Conservation (phyloP, 2,329 filamentous ascomycete genomes). For the Penicillium concentricum region DNA sequence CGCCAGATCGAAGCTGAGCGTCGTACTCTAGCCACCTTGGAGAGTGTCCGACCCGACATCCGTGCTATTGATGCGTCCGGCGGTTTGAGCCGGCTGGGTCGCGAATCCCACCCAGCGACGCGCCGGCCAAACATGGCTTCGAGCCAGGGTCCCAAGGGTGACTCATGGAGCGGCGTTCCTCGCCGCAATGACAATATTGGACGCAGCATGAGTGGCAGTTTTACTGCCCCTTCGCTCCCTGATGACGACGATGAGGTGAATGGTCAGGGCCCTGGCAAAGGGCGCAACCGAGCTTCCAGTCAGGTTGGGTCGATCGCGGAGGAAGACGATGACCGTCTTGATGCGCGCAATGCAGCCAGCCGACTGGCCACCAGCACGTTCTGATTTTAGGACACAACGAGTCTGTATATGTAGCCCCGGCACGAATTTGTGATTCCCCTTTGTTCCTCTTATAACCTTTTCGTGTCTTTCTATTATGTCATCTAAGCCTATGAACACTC, state of each 20-base stretch:
- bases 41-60: slow-evolving; percentile 89
- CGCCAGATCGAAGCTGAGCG: slow-evolving; percentile 95
- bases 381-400: slow-evolving; percentile 44
- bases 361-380: slow-evolving; percentile 93
- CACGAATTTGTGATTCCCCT: slow-evolving; percentile 36
- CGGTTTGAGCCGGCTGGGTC: slow-evolving; percentile 82
- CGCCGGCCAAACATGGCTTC: slow-evolving; percentile 76
- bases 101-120: slow-evolving; percentile 76
- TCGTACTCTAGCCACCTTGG: slow-evolving; percentile 85
- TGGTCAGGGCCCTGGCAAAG: slow-evolving; percentile 42
- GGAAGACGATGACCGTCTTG: slow-evolving; percentile 82
- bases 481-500: slow-evolving; percentile 15
- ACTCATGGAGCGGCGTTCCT: slow-evolving; percentile 94
- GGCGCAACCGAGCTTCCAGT: slow-evolving; percentile 49
- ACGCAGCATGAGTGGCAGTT: slow-evolving; percentile 72
- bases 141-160: slow-evolving; percentile 94
- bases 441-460: slow-evolving; percentile 17
- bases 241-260: slow-evolving; percentile 61
- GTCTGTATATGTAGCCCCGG: slow-evolving; percentile 36
- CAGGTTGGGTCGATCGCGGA: slow-evolving; percentile 45
- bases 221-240: slow-evolving; percentile 58
- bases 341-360: slow-evolving; percentile 93
- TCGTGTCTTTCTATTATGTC: slow-evolving; percentile 24
- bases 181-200: slow-evolving; percentile 75
- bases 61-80: slow-evolving; percentile 88